Percentiles rank a stretch among this genome's conserved stretches.
Conservation (phyloP, 1,284 basidiomycete genomes). For the Microbotryomycetes sp. region DNA sequence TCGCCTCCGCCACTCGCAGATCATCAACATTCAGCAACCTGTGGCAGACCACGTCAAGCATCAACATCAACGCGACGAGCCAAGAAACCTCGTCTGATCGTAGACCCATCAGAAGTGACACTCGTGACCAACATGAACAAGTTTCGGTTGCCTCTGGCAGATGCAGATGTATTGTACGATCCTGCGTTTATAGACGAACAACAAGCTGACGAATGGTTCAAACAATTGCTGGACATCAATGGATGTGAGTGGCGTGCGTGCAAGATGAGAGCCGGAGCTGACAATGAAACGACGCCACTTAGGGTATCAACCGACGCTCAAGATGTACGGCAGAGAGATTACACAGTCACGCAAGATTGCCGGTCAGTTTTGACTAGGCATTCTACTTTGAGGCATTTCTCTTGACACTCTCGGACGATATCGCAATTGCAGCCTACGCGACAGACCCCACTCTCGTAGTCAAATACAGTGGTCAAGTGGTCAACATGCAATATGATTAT, state of each 20-base stretch:
- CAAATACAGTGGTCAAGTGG: slow-evolving; percentile 47
- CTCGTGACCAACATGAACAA: slow-evolving; percentile 17
- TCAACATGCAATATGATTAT: slow-evolving; percentile 46
- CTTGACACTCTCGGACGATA: not conserved
- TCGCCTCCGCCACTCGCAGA: not conserved
- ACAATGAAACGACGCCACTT: not conserved
- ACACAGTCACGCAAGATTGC: slow-evolving; percentile 49
- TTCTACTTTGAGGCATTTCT: not conserved
- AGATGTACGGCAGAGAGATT: slow-evolving; percentile 50
- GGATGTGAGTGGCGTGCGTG: slow-evolving; percentile 42
- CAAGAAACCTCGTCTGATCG: slow-evolving; percentile 7
- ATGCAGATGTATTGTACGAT: slow-evolving; percentile 32
- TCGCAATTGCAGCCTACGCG: slow-evolving; percentile 43
- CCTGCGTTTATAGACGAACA: slow-evolving; percentile 39
- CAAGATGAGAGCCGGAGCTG: not conserved
- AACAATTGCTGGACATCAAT: slow-evolving; percentile 42
- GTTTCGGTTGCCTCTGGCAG: slow-evolving; percentile 18
- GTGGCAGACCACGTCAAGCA: not conserved
- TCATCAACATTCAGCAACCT: too few species aligned
- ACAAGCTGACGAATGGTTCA: slow-evolving; percentile 45
- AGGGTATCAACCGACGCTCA: slow-evolving; percentile 51
- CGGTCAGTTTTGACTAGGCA: slow-evolving; percentile 17
- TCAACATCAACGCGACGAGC: not conserved
- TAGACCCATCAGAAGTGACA: slow-evolving; percentile 8
- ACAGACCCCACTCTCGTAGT: slow-evolving; percentile 44